Evolutionary conservation across 2,329 filamentous ascomycete genomes (phyloP), one percentile per base, ranked within the genome.

Genomic region (Achaetomium macrosporum): DNA sequence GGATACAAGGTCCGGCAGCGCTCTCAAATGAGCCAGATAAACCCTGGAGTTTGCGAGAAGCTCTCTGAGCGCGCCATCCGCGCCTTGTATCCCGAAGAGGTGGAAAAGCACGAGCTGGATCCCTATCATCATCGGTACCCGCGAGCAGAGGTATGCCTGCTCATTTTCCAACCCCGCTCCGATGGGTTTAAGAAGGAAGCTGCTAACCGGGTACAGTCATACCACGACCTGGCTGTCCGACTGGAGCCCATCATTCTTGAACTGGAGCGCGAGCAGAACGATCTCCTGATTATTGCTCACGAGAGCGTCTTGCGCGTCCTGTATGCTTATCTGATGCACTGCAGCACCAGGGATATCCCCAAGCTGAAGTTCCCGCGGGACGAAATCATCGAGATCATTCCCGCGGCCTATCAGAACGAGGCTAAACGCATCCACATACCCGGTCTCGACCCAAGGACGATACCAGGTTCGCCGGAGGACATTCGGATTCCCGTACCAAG

Each of bases 331-430:
- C 77, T 99, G 37, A 99, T 99, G 93, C 93, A 95, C 62, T 97
- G 93, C 72, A 93, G 92, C 67, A 91, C 95, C 9, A 87, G 87
- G 69, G 90, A 95, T 65, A 99, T 99, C 57, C 93, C 93, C 4
- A 87, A 85, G 61, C 81, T 99, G 57, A 88, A 90, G 60, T 99
- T 99, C 65, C 93, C 93, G 4, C 87, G 93, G 41, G 87, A 99
- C 66, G 90, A 99, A 68, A 97, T 99, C 66, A 96, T 99, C 61
- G 93, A 99, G 76, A 96, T 99, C 66, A 95, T 97, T 54, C 95
- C 93, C 3, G 91, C 92, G 16, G 92, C 90, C 31, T 99, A 99
- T 71, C 93, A 96, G 73, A 99, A 99, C 66, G 87, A 93, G 69
- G 89, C 92, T 17, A 93, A 89, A 68, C 84, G 90, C 53, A 90